Evolutionary conservation across 2,329 filamentous ascomycete species (phyloP).

Genomic region (Beauveria sp.): DNA sequence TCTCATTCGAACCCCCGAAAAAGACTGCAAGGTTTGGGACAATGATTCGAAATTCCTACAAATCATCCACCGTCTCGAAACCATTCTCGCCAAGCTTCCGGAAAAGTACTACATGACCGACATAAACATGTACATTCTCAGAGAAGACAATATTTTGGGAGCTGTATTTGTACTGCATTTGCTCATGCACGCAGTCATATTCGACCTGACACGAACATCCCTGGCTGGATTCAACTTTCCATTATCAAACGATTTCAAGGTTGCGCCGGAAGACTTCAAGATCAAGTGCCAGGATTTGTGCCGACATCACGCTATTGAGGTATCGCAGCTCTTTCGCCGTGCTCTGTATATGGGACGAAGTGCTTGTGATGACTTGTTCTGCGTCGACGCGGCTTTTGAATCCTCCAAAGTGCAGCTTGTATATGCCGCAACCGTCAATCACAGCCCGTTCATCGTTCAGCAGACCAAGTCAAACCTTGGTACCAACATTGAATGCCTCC

Average conservation of each 20-base stretch:
- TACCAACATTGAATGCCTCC: slow-evolving; percentile 15
- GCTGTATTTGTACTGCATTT: slow-evolving; percentile 20
- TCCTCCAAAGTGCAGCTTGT: slow-evolving; percentile 22
- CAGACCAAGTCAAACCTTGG: slow-evolving; percentile 17
- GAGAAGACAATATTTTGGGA: slow-evolving; percentile 15
- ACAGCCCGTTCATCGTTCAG: slow-evolving; percentile 14
- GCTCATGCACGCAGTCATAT: slow-evolving; percentile 18
- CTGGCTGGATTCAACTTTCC: slow-evolving; percentile 21
- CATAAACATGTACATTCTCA: slow-evolving; percentile 16
- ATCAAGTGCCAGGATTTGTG: slow-evolving; percentile 17
- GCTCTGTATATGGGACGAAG: slow-evolving; percentile 12
- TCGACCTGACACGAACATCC: slow-evolving; percentile 18
- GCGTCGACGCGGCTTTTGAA: slow-evolving; percentile 17
- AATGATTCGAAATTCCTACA: slow-evolving; percentile 2
- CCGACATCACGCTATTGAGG: slow-evolving; percentile 17
- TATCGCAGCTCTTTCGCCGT: slow-evolving; percentile 16
- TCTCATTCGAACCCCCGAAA: slow-evolving; percentile 15
- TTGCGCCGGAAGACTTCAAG: slow-evolving; percentile 16
- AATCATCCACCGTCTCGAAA: slow-evolving; percentile 17
- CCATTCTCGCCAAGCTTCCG: slow-evolving; percentile 16
- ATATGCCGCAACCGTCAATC: slow-evolving; percentile 18
- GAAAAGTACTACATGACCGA: slow-evolving; percentile 17
- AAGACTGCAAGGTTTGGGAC: slow-evolving; percentile 10
- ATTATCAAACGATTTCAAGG: slow-evolving; percentile 16
- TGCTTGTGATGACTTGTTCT: slow-evolving; percentile 19